Evolutionary conservation across 176 grass and related monocot species (phyloP).

Genomic region (Ensete ventricosum): DNA sequence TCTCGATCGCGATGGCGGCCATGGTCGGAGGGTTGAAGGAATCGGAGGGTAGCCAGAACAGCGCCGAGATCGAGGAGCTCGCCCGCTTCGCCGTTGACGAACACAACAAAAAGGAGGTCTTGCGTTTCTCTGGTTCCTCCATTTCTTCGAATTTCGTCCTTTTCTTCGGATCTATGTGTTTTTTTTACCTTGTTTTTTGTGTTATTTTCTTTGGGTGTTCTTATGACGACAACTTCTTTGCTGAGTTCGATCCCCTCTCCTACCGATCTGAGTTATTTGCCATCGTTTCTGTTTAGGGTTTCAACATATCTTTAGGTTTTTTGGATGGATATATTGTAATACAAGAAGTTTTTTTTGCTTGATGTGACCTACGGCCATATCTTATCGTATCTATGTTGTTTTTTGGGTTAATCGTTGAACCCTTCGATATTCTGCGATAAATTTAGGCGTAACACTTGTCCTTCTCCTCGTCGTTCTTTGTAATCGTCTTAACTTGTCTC

Average conservation of each 20-base stretch:
- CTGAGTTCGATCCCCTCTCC: background rate
- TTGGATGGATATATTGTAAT: no score
- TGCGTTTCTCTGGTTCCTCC: background rate
- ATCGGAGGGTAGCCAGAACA: slow-evolving; percentile 34
- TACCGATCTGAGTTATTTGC: background rate
- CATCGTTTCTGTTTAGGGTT: no score
- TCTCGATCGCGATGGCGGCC: slow-evolving; percentile 25
- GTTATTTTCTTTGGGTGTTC: background rate
- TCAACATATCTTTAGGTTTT: no score
- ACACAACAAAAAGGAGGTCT: slow-evolving; percentile 79
- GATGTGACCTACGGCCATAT: no score
- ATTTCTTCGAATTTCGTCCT: slow-evolving; percentile 4
- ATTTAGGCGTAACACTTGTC: no score
- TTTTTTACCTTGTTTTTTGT: background rate
- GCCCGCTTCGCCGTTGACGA: slow-evolving; percentile 79
- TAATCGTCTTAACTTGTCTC: no score
- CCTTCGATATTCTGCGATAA: no score
- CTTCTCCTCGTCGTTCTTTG: no score
- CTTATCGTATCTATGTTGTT: no score
- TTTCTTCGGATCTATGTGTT: background rate
- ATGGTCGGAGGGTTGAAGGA: slow-evolving; percentile 16
- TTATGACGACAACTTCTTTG: background rate
- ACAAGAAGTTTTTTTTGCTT: no score
- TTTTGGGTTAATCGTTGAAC: no score
- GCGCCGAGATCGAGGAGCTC: slow-evolving; percentile 55